Conservation (phyloP, 2,329 filamentous ascomycete species). For the Fusarium sp. region DNA sequence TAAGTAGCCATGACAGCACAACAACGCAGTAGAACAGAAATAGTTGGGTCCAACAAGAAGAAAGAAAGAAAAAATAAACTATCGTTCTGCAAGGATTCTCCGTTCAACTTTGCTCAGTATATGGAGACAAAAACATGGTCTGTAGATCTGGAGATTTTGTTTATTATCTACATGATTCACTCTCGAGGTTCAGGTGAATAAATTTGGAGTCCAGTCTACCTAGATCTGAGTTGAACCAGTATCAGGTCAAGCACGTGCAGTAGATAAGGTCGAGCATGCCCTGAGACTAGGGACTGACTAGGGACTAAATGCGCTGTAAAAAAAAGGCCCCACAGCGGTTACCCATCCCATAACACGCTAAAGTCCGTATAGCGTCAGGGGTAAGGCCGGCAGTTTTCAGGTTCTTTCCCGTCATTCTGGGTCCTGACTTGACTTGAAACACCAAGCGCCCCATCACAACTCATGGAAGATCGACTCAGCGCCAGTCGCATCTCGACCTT, state of each 20-base stretch:
- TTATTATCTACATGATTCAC: background rate
- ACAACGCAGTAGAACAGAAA: slow-evolving; percentile 13
- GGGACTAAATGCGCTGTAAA: background rate
- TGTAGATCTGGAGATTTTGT: slow-evolving; percentile 18
- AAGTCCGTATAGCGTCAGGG: slow-evolving; percentile 32
- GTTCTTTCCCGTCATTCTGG: slow-evolving; percentile 21
- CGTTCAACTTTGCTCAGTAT: slow-evolving; percentile 13
- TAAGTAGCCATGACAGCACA: slow-evolving; percentile 36
- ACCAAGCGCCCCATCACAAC: slow-evolving; percentile 41
- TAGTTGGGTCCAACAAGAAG: background rate
- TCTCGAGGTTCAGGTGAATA: slow-evolving; percentile 5
- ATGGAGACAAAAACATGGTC: background rate
- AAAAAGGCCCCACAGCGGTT: background rate
- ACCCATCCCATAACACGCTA: slow-evolving; percentile 5
- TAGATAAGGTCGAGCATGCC: slow-evolving; percentile 13
- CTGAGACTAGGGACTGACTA: slow-evolving; percentile 16
- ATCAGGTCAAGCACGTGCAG: slow-evolving; percentile 35
- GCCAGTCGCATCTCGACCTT: slow-evolving; percentile 41
- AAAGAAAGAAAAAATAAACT: background rate
- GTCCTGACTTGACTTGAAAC: slow-evolving; percentile 42
- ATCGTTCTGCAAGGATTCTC: slow-evolving; percentile 33
- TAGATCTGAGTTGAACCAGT: slow-evolving; percentile 15
- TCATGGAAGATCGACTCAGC: slow-evolving; percentile 35
- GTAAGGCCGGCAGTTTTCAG: slow-evolving; percentile 19
- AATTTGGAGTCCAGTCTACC: background rate